Evolutionary conservation across 208 protist species (phyloP).

Genomic region (Trypanosoma conorhini): DNA sequence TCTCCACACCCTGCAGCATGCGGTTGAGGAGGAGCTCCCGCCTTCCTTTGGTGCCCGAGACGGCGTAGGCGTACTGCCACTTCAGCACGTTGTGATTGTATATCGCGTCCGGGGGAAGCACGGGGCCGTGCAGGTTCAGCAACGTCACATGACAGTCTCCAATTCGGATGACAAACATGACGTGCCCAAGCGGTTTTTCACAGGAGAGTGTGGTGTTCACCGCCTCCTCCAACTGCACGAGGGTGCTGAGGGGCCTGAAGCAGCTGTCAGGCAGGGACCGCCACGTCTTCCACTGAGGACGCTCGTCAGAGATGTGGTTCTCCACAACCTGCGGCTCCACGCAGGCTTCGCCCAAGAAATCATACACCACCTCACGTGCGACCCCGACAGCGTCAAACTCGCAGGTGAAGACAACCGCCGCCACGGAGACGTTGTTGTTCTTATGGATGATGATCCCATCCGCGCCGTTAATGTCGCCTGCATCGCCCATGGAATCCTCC

Average conservation of each 20-base stretch:
- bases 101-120: conserved; percentile 64
- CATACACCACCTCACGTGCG: conserved; percentile 62
- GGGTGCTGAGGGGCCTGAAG: conserved; percentile 61
- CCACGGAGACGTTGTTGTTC: conserved; percentile 82
- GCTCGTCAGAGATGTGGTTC: conserved; percentile 47
- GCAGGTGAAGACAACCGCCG: conserved; percentile 82
- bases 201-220: conserved; percentile 64
- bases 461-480: conserved; percentile 27
- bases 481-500: conserved; percentile 29
- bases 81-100: conserved; percentile 87
- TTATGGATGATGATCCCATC: conserved; percentile 69
- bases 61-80: conserved; percentile 83
- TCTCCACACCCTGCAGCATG: conserved; percentile 81
- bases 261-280: conserved; percentile 56
- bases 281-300: conserved; percentile 78
- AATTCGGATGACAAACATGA: conserved; percentile 86
- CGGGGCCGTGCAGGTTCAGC: conserved; percentile 70
- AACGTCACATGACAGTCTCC: conserved; percentile 83
- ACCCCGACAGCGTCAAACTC: conserved; percentile 57
- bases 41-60: conserved; percentile 62
- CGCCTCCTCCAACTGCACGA: conserved; percentile 76
- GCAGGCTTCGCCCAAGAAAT: conserved; percentile 45
- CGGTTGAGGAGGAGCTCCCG: conserved; percentile 77
- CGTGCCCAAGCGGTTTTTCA: conserved; percentile 62
- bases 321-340: conserved; percentile 40